Base-by-base conservation (phyloP, 2,329 filamentous ascomycete species). In the Colletotrichum orchidophilum region DNA sequence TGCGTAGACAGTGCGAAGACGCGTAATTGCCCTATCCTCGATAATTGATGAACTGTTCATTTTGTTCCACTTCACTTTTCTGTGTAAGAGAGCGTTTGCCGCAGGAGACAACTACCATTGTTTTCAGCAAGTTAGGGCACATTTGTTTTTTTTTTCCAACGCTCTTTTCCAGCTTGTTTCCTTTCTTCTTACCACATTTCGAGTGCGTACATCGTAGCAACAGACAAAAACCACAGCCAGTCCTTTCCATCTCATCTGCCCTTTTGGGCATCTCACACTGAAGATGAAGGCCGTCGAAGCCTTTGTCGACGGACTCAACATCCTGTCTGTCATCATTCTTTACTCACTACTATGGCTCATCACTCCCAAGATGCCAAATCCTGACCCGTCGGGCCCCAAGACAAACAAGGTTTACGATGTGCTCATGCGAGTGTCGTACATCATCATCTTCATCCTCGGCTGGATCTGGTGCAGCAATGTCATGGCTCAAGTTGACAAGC, bases 401-500 rank as follows among this genome's bases (percentile, higher is more conserved):
- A 71, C 64, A 9, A 71, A 71, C 24, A 71, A 68, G 42, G 27
- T 71, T 9, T 68, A 68, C 27, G 68, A 71, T 63, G 68, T 59
- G n/a, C 53, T 71, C 29, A 63, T 71, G 68, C 68, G 60, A n/a
- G 26, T 54, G 5, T 71, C 68, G 18, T 72, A 72, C 42, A 65
- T 46, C 66, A 53, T 73, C 9, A 59, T 82, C 13, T 79, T 78
- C 24, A 13, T 80, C 8, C 69, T 80, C 0, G 76, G 76, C 11
- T 76, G 77, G 33, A 65, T 75, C 6, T 87, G 85, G 85, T 77
- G 84, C 2, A 75, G 75, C 1, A 74, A 81, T 4, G 82, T 86
- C 11, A 80, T 79, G 35, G 59, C 74, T 42, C 71, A 78, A 24
- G 86, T 87, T 24, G 84, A 87, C 3, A 83, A 87, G 66, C 87